phyloP scores from a whole-genome alignment of 768 basidiomycete genomes.

The Favolaschia claudopus region DNA sequence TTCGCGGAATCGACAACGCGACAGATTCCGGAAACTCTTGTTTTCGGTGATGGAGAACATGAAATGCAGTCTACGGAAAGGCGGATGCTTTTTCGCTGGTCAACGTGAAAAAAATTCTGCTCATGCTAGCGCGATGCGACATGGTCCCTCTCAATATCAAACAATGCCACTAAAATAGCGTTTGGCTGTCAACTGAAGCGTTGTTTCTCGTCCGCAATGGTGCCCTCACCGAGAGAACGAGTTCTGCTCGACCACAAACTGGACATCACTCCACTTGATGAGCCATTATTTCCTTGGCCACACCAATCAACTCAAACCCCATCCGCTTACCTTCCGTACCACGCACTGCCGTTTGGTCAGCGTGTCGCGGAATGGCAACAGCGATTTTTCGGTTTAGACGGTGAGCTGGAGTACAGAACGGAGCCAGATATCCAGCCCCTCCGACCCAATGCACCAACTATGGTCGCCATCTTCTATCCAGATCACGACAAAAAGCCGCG shows the following conservation, averaged over 20 bases:
- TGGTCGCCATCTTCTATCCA: constrained; percentile 17
- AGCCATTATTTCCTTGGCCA: constrained; percentile 13
- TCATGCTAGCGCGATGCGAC: too few species aligned
- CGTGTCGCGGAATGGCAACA: constrained; percentile 12
- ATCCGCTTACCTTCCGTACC: constrained; percentile 7
- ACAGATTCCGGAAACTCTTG: too few species aligned
- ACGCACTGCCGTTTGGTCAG: constrained; percentile 7
- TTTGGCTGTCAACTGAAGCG: too few species aligned
- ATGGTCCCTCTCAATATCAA: too few species aligned
- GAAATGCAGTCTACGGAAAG: too few species aligned
- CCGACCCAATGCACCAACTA: constrained; percentile 11
- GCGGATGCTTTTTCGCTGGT: too few species aligned
- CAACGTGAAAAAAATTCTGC: too few species aligned
- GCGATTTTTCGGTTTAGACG: constrained; percentile 4
- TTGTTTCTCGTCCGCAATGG: too few species aligned
- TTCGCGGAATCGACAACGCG: too few species aligned
- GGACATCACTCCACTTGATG: constrained; percentile 2
- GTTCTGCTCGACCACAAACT: constrained; percentile 16
- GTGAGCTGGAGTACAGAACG: constrained; percentile 2
- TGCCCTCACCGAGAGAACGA: neutral
- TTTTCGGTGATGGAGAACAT: too few species aligned
- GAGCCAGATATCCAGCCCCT: constrained; percentile 10
- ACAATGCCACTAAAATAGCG: too few species aligned
- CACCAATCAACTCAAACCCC: neutral
- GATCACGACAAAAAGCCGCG: constrained; percentile 6